phyloP scores from a whole-genome alignment of 2,329 filamentous ascomycete species.

The Apiospora koreana region DNA sequence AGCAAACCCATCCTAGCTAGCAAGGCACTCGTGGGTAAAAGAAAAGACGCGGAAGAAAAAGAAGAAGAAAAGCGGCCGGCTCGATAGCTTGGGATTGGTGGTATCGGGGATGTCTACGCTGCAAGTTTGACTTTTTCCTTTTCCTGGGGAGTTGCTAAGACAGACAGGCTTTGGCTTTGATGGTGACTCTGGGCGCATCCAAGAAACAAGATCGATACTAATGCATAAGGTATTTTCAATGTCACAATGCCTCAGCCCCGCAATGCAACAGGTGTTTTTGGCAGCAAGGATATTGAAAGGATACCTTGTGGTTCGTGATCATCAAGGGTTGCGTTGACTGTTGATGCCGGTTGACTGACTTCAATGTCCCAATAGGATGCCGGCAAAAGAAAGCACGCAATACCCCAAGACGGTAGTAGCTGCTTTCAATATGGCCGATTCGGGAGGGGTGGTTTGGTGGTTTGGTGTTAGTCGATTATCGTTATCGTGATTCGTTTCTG shows the following conservation, averaged over 20 bases:
- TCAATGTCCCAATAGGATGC: neutral
- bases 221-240: neutral
- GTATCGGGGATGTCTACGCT: neutral
- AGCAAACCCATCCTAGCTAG: conserved; percentile 16
- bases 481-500: too few species aligned
- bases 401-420: neutral
- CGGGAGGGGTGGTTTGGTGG: neutral
- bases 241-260: neutral
- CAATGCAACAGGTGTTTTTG: neutral
- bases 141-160: neutral
- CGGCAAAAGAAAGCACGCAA: conserved; percentile 7
- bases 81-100: conserved; percentile 4
- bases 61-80: neutral
- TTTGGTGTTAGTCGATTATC: neutral
- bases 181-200: neutral
- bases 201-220: neutral
- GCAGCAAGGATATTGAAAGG: neutral
- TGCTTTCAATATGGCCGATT: neutral
- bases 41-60: neutral
- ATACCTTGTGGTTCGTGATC: neutral
- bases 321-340: neutral
- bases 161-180: too few species aligned
- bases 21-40: neutral
- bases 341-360: neutral
- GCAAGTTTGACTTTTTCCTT: neutral